These are phyloP conservation scores for Aspergillus sojae DNA, from an alignment of 2,329 filamentous ascomycete species.

Conservation along the genomic window DNA sequence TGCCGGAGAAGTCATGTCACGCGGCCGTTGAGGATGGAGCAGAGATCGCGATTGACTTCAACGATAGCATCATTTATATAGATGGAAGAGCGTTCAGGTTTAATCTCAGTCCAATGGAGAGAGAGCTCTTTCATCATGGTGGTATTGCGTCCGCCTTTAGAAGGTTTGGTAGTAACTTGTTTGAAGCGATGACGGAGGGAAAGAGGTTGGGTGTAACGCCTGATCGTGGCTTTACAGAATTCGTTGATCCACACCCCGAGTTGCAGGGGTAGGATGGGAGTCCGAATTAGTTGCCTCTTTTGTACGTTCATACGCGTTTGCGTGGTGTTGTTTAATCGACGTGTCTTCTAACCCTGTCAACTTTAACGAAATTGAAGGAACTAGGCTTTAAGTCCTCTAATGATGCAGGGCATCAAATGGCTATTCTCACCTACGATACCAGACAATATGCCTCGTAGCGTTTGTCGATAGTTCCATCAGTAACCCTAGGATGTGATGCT, in stretches of 20 bases:
- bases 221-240: not conserved
- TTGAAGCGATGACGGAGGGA: conserved; percentile 26
- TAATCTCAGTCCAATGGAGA: conserved; percentile 44
- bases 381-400: too few relatives aligned
- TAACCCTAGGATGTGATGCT: not conserved
- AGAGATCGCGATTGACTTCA: conserved; percentile 42
- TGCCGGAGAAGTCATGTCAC: conserved; percentile 45
- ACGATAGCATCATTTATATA: conserved; percentile 22
- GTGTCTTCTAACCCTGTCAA: too few relatives aligned
- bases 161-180: conserved; percentile 41
- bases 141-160: conserved; percentile 45
- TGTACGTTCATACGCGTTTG: not conserved
- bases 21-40: conserved; percentile 37
- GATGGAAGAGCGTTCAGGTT: conserved; percentile 35
- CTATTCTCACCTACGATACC: too few relatives aligned
- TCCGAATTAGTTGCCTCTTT: not conserved
- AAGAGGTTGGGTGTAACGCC: not conserved
- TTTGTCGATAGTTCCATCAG: too few relatives aligned
- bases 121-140: conserved; percentile 38
- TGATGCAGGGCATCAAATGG: too few relatives aligned
- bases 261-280: not conserved
- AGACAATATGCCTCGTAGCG: too few relatives aligned
- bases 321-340: too few relatives aligned
- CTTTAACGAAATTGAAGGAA: too few relatives aligned
- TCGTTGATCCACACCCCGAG: not conserved